Base-by-base conservation (phyloP, 176 grass and related monocot genomes). In the Avena eriantha region DNA sequence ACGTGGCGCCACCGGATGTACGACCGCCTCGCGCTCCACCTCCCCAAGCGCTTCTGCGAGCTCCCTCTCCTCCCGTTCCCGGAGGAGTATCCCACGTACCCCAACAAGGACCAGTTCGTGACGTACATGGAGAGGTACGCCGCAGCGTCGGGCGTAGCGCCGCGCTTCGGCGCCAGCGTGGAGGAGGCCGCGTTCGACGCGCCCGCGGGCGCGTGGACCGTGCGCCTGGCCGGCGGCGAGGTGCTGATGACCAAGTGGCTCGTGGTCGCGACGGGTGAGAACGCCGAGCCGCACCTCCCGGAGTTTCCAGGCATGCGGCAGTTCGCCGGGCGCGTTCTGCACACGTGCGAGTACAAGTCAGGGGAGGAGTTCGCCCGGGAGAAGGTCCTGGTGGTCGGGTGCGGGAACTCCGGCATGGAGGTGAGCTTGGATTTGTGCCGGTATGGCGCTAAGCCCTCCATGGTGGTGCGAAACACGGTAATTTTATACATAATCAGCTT, bases 391-490 rank as follows among this genome's bases (percentile, higher is more conserved):
- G 97, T 99, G 14, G 72, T 99, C 0, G 97, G 97, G 4, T 99
- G 97, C 76, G 97, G 97, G 73, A 99, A 99, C 81, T 99, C 97
- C 67, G 97, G 97, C 71, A 99, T 96, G 97, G 97, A 99, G 91
- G 92, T 99, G 81, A 94, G 97, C 87, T 73, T 99, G 78, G 97
- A 99, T 87, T 89, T 99, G 84, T 94, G 94, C 82, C 75, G 89
- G 35, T 85, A 99, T 19, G 86, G 86, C 61, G 97, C 92, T 1
- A 85, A 50, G 80, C 94, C 97, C 7, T 87, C 85, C 43, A 80
- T 99, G 87, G 94, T 96, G 41, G 97, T 99, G 79, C 89, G 97
- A 33, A 94, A 94, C 90, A 94, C 93, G 72, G 97, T 99, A 88
- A 91, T 55, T 41, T 41, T 41, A 41, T 41, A 41, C 39, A 41